These are phyloP conservation scores for Musa balbisiana DNA, from an alignment of 202 grass and related monocot genomes.

Conservation along the genomic window DNA sequence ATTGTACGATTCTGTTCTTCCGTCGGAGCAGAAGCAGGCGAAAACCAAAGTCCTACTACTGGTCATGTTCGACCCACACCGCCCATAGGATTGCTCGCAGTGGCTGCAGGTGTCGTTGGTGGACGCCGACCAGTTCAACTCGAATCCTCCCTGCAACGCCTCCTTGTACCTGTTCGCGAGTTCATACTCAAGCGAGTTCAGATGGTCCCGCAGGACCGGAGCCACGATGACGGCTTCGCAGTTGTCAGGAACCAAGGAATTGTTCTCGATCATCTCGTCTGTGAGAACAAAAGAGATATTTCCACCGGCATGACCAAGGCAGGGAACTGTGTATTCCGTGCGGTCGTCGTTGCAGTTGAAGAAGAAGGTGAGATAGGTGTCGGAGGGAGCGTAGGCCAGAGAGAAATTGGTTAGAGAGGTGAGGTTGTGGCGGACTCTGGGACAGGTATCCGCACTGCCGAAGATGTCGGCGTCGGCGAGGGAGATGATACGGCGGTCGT, in stretches of 20 bases:
- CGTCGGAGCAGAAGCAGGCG: conserved; percentile 39
- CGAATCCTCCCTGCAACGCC: conserved; percentile 31
- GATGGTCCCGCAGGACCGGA: conserved; percentile 13
- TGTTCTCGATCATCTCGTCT: background rate
- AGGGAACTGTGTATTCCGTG: background rate
- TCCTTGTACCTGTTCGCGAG: background rate
- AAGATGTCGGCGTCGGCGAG: conserved; percentile 27
- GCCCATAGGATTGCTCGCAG: conserved; percentile 32
- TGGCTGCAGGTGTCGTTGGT: background rate
- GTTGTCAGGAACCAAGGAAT: background rate
- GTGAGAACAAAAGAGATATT: conserved; percentile 29
- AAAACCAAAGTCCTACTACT: background rate
- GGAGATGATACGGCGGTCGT: conserved; percentile 20
- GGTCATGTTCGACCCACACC: conserved; percentile 34
- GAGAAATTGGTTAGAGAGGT: background rate
- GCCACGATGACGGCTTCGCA: conserved; percentile 13
- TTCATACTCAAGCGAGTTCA: background rate
- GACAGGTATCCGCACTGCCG: background rate
- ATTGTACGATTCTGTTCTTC: background rate
- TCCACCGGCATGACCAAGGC: background rate
- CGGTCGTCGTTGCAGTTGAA: background rate
- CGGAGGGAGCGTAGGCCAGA: background rate
- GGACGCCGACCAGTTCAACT: conserved; percentile 12
- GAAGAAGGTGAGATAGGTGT: too few species aligned
- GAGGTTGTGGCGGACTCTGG: conserved; percentile 34